A percentile compares a stretch with the other conserved stretches of the same genome.
Evolutionary conservation across 352 stramenopile genomes (phyloP).

Genomic region (Phytophthora colocasiae): DNA sequence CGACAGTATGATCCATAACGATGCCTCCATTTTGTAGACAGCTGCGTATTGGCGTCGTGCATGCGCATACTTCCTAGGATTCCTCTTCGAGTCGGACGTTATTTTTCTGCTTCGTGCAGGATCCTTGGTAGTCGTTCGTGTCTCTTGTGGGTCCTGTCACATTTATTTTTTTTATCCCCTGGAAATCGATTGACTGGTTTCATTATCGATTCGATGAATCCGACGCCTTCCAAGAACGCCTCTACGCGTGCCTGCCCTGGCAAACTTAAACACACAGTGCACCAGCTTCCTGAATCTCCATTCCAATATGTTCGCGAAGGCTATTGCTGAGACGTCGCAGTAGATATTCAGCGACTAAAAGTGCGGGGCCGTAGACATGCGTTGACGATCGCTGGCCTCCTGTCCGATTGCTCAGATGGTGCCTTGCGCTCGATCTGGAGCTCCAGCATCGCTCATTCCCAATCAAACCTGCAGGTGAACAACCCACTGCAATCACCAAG

Average conservation of each 20-base stretch:
- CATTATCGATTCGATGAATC: background rate
- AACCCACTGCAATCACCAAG: conserved; percentile 8
- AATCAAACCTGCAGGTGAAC: conserved; percentile 3
- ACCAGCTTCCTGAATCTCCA: background rate
- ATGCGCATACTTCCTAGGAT: background rate
- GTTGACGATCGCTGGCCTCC: background rate
- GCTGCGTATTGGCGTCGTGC: background rate
- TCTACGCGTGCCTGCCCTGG: no score
- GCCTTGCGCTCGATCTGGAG: background rate
- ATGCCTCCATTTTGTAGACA: no score
- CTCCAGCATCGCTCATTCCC: background rate
- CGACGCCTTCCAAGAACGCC: background rate
- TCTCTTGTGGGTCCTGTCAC: conserved; percentile 30
- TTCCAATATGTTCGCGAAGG: background rate
- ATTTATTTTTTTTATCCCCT: conserved; percentile 1
- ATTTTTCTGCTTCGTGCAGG: conserved; percentile 29
- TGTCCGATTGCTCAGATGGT: conserved; percentile 15
- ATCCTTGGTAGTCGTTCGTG: conserved; percentile 21
- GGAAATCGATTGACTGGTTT: no score
- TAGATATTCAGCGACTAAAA: conserved; percentile 7
- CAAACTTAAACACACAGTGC: background rate
- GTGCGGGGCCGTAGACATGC: conserved; percentile 16
- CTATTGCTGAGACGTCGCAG: background rate
- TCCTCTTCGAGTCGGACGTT: conserved; percentile 7
- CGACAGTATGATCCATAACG: no score